Evolutionary conservation across 306 rosid species (phyloP), one percentile per base, ranked within the genome.

Genomic region (Ochetophila trinervis): DNA sequence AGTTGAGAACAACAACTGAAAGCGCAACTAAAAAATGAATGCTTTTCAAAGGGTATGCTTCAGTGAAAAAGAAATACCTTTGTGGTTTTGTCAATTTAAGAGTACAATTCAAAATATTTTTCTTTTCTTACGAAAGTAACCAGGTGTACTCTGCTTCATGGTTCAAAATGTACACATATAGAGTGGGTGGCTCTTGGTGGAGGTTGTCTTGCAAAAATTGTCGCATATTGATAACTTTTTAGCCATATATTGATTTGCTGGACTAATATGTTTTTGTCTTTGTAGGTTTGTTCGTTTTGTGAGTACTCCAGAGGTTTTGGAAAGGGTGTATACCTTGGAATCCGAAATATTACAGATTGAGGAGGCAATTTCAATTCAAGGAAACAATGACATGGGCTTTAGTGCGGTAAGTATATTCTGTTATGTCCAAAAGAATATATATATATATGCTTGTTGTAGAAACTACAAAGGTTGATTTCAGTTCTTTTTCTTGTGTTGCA

Each of bases 271-370:
- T 61, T 53, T 24, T 50, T 34, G 47, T 59, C 56, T 73, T n/a
- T 81, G 50, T 69, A 94, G 99, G 81, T 94, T 94, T 83, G 97
- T 94, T 53, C 97, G 99, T 66, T 94, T 94, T 75, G 97, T 94
- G 76, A 88, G 84, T 78, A 90, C 95, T 63, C 99, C 97, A 4
- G 97, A 94, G 84, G 79, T 94, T 65, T 74, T 94, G 85, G 99
- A 94, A 79, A 86, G 99, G 24, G 97, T 88, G 69, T 88, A 84
- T 78, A 83, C 86, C 60, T 54, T 71, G 69, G 99, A 94, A 78
- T 83, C 95, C 23, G 99, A 94, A 85, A 90, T 90, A 71, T 74
- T 80, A 66, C 97, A 94, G 82, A 94, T 94, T 65, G 97, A 88
- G 73, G 96, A 94, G 86, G 97, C 99, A 58, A 90, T 88, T 72